Base-by-base conservation (phyloP, 176 grass and related monocot genomes). In the Carex myosuroides region DNA sequence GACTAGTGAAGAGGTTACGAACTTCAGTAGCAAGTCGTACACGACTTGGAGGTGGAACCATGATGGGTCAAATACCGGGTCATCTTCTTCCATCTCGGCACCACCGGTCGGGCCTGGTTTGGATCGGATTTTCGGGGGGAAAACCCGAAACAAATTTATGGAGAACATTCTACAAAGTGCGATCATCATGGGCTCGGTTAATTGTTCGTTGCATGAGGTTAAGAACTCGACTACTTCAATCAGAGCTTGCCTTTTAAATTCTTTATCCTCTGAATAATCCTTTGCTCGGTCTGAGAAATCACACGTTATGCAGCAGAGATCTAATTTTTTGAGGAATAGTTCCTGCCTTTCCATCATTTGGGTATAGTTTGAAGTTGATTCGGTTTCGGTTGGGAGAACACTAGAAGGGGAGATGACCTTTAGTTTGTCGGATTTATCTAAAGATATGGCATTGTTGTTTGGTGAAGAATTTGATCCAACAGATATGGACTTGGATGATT, bases 31-130 rank as follows among this genome's bases (percentile, higher is more conserved):
- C 67, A 99, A 82, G 72, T 99, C 96, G 52, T 99, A 99, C 33
- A 99, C 91, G 29, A 95, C 68, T 85, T 99, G 96, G 24, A 99
- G 81, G 70, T 99, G 96, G 74, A 87, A 99, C 96, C 91, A 99
- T 50, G 93, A 91, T 0, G 96, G 96, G 74, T 99, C 96, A 17
- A 95, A 99, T 71, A 92, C 89, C 0, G 91, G 96, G 57, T 99
- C 96, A 70, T 99, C 93, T 70, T 95, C 95, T 84, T 99, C 93
- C 7, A 87, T 89, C 85, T 99, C 96, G 0, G 85, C 91, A 21
- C 61, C 61, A 71, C 82, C 55, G 3, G 84, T 37, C 0, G 64
- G 60, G 24, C 73, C 81, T 2, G 89, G 64, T 41, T 83, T 83
- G 9, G 81, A 86, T 32, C 93, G 85, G 33, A 82, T 86, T 54